Conservation (phyloP, 2,329 filamentous ascomycete species). For the Claviceps sp. region DNA sequence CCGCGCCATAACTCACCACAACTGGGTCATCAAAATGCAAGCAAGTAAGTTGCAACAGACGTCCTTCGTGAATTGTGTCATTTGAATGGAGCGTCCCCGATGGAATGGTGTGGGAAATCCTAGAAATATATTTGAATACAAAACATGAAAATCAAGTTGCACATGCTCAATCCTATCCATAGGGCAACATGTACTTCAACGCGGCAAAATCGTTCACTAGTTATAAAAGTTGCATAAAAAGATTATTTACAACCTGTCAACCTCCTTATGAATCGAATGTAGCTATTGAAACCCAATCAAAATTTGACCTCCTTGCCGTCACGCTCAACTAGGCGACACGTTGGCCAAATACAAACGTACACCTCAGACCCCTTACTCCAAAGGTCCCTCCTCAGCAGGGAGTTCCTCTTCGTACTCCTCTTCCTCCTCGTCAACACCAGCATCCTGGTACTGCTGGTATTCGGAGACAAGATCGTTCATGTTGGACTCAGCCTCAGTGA, state of each 20-base stretch:
- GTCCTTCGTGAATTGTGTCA: background rate
- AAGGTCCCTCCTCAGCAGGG: slow-evolving; percentile 50
- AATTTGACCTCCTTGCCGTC: slow-evolving; percentile 9
- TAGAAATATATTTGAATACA: too few species aligned
- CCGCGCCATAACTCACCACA: too few species aligned
- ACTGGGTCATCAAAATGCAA: background rate
- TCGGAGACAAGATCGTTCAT: slow-evolving; percentile 99
- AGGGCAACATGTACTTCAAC: background rate
- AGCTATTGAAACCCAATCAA: slow-evolving; percentile 16
- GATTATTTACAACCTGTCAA: background rate
- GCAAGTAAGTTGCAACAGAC: background rate
- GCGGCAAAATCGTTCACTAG: background rate
- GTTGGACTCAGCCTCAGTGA: slow-evolving; percentile 99
- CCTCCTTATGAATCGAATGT: background rate
- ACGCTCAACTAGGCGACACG: background rate
- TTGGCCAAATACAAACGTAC: slow-evolving; percentile 1
- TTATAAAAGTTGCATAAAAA: background rate
- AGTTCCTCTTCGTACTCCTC: slow-evolving; percentile 88
- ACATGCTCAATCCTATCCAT: too few species aligned
- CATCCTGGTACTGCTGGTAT: slow-evolving; percentile 99
- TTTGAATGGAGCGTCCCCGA: background rate
- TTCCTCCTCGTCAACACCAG: slow-evolving; percentile 91
- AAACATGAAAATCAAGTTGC: too few species aligned
- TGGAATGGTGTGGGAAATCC: too few species aligned
- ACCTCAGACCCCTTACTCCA: slow-evolving; percentile 25